Percentiles rank a stretch among this genome's conserved stretches.
Conservation (phyloP, 1,139 yeast species). For the Maudiozyma humilis region DNA sequence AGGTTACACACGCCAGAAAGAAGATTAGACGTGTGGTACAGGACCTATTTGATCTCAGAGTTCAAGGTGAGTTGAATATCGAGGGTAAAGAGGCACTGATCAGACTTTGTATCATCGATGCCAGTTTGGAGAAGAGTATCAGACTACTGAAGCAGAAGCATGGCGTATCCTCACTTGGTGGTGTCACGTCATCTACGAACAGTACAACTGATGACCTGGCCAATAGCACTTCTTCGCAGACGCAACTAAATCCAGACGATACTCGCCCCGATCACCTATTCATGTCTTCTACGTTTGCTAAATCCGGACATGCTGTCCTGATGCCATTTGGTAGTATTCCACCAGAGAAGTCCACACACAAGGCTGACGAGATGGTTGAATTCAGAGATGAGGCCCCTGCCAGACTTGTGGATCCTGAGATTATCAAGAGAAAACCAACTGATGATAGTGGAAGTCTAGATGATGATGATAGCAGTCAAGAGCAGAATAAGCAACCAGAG, state of each 20-base stretch:
- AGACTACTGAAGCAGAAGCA: slow-evolving; percentile 40
- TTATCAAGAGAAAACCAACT: not conserved
- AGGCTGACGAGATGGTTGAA: slow-evolving; percentile 27
- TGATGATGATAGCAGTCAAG: not conserved
- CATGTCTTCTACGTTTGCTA: slow-evolving; percentile 23
- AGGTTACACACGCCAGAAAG: slow-evolving; percentile 38
- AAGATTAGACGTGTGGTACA: slow-evolving; percentile 47
- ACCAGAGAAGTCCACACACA: slow-evolving; percentile 22
- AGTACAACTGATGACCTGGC: not conserved
- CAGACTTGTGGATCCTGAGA: slow-evolving; percentile 11
- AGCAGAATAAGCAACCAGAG: not conserved
- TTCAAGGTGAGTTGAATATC: slow-evolving; percentile 44
- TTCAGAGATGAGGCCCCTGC: slow-evolving; percentile 11
- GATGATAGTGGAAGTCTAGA: not conserved
- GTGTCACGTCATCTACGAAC: not conserved
- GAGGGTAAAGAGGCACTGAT: slow-evolving; percentile 70
- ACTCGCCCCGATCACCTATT: slow-evolving; percentile 5
- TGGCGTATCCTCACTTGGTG: not conserved
- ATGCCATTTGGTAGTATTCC: slow-evolving; percentile 31
- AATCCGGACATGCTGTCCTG: slow-evolving; percentile 31
- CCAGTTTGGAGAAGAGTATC: slow-evolving; percentile 60
- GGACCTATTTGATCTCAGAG: slow-evolving; percentile 49
- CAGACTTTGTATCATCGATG: slow-evolving; percentile 58
- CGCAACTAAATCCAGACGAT: not conserved
- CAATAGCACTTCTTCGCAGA: not conserved